A percentile compares a stretch with the other conserved stretches of the same genome.
Conservation (phyloP, 192 early-diverging fungal species). For the Funneliformis geosporum region DNA sequence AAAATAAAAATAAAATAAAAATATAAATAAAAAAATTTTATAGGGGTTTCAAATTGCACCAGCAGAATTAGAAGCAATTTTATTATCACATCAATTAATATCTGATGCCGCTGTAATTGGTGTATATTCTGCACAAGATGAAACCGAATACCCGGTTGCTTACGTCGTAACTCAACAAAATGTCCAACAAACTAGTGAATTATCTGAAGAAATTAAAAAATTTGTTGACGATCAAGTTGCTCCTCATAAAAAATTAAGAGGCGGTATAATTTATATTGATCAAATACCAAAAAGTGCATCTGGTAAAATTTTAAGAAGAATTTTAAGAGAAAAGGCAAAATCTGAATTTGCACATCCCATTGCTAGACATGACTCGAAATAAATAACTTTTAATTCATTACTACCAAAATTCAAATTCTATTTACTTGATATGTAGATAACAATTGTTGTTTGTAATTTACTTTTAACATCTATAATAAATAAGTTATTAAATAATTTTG, state of each 20-base stretch:
- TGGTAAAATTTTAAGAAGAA: slow-evolving; percentile 81
- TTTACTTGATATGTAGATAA: too few relatives aligned
- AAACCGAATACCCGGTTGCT: slow-evolving; percentile 77
- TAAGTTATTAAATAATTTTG: too few relatives aligned
- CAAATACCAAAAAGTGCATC: slow-evolving; percentile 74
- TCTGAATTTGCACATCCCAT: too few relatives aligned
- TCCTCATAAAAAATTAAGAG: slow-evolving; percentile 75
- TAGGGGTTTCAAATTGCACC: slow-evolving; percentile 75
- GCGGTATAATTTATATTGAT: slow-evolving; percentile 72
- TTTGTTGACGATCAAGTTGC: slow-evolving; percentile 68
- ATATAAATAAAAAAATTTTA: too few relatives aligned
- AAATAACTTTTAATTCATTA: too few relatives aligned
- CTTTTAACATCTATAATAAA: too few relatives aligned
- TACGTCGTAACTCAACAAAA: slow-evolving; percentile 64
- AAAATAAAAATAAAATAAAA: too few relatives aligned
- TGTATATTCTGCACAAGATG: slow-evolving; percentile 61
- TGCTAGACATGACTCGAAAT: too few relatives aligned
- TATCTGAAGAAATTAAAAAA: slow-evolving; percentile 47
- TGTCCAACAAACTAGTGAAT: slow-evolving; percentile 44
- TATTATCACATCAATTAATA: slow-evolving; percentile 70
- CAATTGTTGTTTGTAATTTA: too few relatives aligned
- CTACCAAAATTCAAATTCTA: not conserved
- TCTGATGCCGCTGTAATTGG: slow-evolving; percentile 72
- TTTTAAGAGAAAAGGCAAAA: slow-evolving; percentile 53
- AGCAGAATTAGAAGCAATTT: slow-evolving; percentile 79